Evolutionary conservation across 805 yeast species (phyloP).

Genomic region (Cyberlindnera americana): DNA sequence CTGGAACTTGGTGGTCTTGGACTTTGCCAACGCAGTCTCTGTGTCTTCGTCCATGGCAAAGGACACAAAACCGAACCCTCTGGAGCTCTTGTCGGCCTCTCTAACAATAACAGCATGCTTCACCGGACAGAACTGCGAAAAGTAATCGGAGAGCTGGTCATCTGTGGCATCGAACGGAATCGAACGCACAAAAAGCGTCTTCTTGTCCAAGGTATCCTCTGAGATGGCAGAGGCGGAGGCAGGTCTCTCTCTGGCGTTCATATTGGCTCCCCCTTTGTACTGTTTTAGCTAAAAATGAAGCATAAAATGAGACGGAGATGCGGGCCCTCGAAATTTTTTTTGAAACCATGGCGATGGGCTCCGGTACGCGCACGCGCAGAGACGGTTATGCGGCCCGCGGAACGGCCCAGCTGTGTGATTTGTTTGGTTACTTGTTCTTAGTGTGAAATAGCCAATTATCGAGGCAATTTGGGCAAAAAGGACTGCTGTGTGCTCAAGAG

Average conservation of each 20-base stretch:
- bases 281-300: too few relatives aligned
- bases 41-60: constrained; percentile 87
- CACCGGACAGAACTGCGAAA: constrained; percentile 91
- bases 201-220: constrained; percentile 34
- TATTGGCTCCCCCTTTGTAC: too few relatives aligned
- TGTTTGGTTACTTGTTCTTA: too few relatives aligned
- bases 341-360: constrained; percentile 1
- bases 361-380: background rate
- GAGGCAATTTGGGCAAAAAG: too few relatives aligned
- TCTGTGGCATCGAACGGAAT: constrained; percentile 78
- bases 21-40: constrained; percentile 60
- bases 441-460: too few relatives aligned
- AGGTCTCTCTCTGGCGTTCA: constrained; percentile 13
- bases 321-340: constrained; percentile 7
- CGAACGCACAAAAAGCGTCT: constrained; percentile 80
- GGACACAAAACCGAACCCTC: constrained; percentile 95
- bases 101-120: constrained; percentile 91
- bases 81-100: constrained; percentile 69
- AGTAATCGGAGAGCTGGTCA: constrained; percentile 77
- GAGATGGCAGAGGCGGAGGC: background rate
- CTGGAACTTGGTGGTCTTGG: constrained; percentile 64
- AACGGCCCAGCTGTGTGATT: too few relatives aligned
- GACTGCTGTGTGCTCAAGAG: too few relatives aligned
- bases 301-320: background rate
- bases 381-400: background rate